Base-by-base conservation (phyloP, 176 grass and related monocot species). In the Zea mays region DNA sequence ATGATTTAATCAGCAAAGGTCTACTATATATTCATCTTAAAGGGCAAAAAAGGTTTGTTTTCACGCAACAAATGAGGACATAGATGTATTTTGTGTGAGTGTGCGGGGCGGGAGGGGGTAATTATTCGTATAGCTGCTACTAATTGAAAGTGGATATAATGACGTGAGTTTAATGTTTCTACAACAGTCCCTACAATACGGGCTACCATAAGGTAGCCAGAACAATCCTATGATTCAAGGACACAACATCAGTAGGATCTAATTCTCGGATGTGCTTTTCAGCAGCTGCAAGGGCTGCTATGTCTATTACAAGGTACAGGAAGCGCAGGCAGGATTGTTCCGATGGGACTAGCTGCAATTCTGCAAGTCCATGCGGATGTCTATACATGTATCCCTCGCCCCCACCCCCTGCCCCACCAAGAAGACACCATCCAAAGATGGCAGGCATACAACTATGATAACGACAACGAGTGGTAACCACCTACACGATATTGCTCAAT, bases 391-490 rank as follows among this genome's bases (percentile, higher is more conserved):
- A 67, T 39, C 17, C 40, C 54, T 20, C 17, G 17, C 17, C 54
- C 54, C 17, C 16, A 56, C 52, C 17, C 17, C 16, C 52, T 3
- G 51, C 16, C 16, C 47, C 51, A 20, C 5, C 17, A 16, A 27
- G 9, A 33, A 60, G 4, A 6, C n/a, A 39, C 58, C 63, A 79
- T 38, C 46, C 65, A 65, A 77, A 65, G 12, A 64, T 57, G 56
- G 17, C 45, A 71, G 20, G 68, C 41, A 55, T 35, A 65, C 44
- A 48, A 42, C 62, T 3, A 66, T 7, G 3, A 81, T 14, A 60
- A 82, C 12, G 39, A 77, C 57, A 48, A 39, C 12, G 4, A 39
- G 71, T 52, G 62, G 40, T 67, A 57, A 47, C 62, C 9, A n/a
- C 20, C 41, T 34, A 39, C 4, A 37, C 10, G 34, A 17, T 2